phyloP scores from a whole-genome alignment of 2,329 filamentous ascomycete genomes.

The Lachnellula willkommii region DNA sequence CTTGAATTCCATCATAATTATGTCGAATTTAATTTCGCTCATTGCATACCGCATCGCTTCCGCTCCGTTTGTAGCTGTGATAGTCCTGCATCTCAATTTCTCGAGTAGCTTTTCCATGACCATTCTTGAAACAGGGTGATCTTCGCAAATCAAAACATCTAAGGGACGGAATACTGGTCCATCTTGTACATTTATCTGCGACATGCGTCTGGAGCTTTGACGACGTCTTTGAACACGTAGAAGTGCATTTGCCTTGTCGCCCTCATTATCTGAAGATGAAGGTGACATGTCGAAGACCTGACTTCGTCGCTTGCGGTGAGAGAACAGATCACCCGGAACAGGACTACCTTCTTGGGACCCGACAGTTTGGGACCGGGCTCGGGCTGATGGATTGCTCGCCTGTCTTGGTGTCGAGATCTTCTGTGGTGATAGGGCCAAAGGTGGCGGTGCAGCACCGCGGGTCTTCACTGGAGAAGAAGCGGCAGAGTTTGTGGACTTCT shows the following conservation, averaged over 20 bases:
- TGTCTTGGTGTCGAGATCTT: slow-evolving; percentile 60
- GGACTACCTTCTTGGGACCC: slow-evolving; percentile 89
- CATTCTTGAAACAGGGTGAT: slow-evolving; percentile 91
- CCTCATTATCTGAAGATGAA: slow-evolving; percentile 95
- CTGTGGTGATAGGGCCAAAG: slow-evolving; percentile 54
- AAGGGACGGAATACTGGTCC: slow-evolving; percentile 83
- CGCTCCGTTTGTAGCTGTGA: slow-evolving; percentile 82
- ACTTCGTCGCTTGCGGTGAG: slow-evolving; percentile 84
- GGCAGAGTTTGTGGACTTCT: slow-evolving; percentile 52
- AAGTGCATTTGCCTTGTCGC: slow-evolving; percentile 82
- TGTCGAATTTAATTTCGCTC: slow-evolving; percentile 97
- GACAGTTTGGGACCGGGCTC: slow-evolving; percentile 84
- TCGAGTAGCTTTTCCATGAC: slow-evolving; percentile 99
- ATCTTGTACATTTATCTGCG: slow-evolving; percentile 80
- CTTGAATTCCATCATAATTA: slow-evolving; percentile 97
- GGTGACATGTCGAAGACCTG: slow-evolving; percentile 96
- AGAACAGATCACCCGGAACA: slow-evolving; percentile 57
- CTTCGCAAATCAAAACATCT: slow-evolving; percentile 94
- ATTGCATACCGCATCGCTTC: slow-evolving; percentile 92
- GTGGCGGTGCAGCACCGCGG: slow-evolving; percentile 42
- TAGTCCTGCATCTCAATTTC: slow-evolving; percentile 89
- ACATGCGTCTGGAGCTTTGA: slow-evolving; percentile 92
- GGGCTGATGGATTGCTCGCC: slow-evolving; percentile 54
- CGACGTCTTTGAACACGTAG: slow-evolving; percentile 87
- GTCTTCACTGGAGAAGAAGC: slow-evolving; percentile 53